Conservation (phyloP, 805 yeast genomes). For the Kluyveromyces aestuarii region DNA sequence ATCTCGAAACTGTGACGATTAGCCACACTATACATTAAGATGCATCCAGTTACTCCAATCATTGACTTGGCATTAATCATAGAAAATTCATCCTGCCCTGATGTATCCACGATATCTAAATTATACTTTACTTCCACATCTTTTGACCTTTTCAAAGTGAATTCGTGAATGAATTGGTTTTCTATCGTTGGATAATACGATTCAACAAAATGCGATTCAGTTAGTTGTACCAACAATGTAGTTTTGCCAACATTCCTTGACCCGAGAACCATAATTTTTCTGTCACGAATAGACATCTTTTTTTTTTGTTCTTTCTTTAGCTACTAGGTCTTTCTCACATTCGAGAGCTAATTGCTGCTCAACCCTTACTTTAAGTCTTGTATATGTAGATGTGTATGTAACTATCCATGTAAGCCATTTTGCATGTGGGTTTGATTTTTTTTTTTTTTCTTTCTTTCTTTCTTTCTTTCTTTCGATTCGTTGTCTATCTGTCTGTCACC, state of each 20-base stretch:
- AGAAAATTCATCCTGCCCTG: constrained; percentile 87
- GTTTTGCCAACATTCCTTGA: constrained; percentile 85
- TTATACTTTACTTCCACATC: constrained; percentile 34
- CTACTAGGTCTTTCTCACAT: too few relatives aligned
- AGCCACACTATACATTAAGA: constrained; percentile 74
- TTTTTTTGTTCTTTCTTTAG: too few relatives aligned
- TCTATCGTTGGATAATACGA: constrained; percentile 87
- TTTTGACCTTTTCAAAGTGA: constrained; percentile 61
- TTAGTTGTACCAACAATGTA: constrained; percentile 74
- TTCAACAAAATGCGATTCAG: constrained; percentile 83
- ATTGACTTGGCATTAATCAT: constrained; percentile 70
- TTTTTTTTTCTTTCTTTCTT: too few relatives aligned
- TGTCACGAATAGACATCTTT: background rate
- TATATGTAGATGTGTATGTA: too few relatives aligned
- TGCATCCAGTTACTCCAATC: constrained; percentile 76
- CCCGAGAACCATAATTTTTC: constrained; percentile 82
- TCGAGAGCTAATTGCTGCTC: too few relatives aligned
- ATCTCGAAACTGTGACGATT: constrained; percentile 71
- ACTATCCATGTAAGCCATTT: too few relatives aligned
- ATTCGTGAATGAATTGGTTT: constrained; percentile 66
- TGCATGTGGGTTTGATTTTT: too few relatives aligned
- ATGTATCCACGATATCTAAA: constrained; percentile 82
- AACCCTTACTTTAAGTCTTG: too few relatives aligned
- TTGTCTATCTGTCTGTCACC: too few relatives aligned
- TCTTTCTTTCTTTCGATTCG: too few relatives aligned